Evolutionary conservation across 2,329 filamentous ascomycete species (phyloP).

Genomic region (Penicillium janthinellum): DNA sequence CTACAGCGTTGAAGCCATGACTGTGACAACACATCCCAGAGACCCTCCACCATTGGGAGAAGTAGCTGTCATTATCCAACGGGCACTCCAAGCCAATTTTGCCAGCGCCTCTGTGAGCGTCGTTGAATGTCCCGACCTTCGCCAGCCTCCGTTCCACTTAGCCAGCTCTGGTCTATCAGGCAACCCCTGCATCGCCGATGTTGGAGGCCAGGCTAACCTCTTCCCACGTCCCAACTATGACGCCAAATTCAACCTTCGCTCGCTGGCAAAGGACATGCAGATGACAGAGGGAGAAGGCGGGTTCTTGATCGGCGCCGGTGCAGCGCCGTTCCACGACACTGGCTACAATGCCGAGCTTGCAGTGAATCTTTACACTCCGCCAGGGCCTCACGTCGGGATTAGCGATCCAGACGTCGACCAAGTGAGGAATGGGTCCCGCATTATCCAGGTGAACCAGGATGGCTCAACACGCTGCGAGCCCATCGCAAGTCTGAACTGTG

Average conservation of each 20-base stretch:
- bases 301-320: slow-evolving; percentile 46
- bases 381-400: background rate
- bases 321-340: slow-evolving; percentile 46
- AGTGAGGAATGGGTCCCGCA: slow-evolving; percentile 12
- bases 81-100: slow-evolving; percentile 19
- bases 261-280: slow-evolving; percentile 39
- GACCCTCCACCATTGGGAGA: slow-evolving; percentile 18
- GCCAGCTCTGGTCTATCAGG: slow-evolving; percentile 44
- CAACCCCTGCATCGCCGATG: slow-evolving; percentile 44
- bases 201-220: slow-evolving; percentile 49
- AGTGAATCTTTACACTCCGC: slow-evolving; percentile 40
- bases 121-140: slow-evolving; percentile 21
- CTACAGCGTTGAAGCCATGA: slow-evolving; percentile 8
- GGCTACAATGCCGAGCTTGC: slow-evolving; percentile 49
- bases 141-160: slow-evolving; percentile 20
- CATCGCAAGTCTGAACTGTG: slow-evolving; percentile 37
- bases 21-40: slow-evolving; percentile 14
- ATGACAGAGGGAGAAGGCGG: slow-evolving; percentile 35
- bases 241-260: slow-evolving; percentile 32
- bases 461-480: slow-evolving; percentile 21
- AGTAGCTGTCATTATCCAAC: slow-evolving; percentile 17
- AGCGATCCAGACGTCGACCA: background rate
- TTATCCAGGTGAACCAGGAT: slow-evolving; percentile 12
- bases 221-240: slow-evolving; percentile 40
- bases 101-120: slow-evolving; percentile 13